These are phyloP conservation scores for Aegle marmelos DNA, from an alignment of 345 rosid species.

Conservation along the genomic window DNA sequence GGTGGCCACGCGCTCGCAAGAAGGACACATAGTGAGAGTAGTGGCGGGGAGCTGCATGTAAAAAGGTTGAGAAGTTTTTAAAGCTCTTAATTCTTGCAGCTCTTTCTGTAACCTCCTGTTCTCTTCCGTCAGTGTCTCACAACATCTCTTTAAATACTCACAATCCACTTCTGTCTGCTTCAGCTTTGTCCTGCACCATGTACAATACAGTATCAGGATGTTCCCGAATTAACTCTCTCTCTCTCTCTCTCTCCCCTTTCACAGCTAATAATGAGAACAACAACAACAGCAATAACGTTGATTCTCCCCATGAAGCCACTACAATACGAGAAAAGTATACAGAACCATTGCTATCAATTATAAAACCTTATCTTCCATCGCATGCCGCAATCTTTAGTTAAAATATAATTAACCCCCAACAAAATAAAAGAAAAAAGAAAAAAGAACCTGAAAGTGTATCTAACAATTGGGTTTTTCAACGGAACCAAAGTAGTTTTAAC, in stretches of 20 bases:
- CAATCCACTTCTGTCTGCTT: conserved; percentile 95
- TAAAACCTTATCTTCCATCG: too few species aligned
- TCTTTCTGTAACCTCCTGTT: conserved; percentile 89
- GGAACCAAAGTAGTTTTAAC: too few species aligned
- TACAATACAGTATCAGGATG: background rate
- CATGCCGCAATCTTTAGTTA: too few species aligned
- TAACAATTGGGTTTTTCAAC: too few species aligned
- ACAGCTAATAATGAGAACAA: too few species aligned
- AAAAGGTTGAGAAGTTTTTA: conserved; percentile 79
- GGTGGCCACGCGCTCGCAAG: conserved; percentile 91
- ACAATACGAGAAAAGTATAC: too few species aligned
- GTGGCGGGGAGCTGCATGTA: conserved; percentile 98
- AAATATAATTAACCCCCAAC: too few species aligned
- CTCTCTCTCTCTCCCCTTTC: background rate
- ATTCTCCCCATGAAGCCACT: too few species aligned
- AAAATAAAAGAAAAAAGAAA: too few species aligned
- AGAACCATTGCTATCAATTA: too few species aligned
- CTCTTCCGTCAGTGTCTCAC: conserved; percentile 86
- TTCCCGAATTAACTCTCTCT: background rate
- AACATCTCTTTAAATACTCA: conserved; percentile 86
- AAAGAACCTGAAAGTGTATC: too few species aligned
- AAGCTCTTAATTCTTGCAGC: conserved; percentile 73
- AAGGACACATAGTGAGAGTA: conserved; percentile 99
- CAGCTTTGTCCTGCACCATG: conserved; percentile 66
- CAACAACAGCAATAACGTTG: too few species aligned